Conservation (phyloP, 176 grass and related monocot species). For the Tillandsia leiboldiana region DNA sequence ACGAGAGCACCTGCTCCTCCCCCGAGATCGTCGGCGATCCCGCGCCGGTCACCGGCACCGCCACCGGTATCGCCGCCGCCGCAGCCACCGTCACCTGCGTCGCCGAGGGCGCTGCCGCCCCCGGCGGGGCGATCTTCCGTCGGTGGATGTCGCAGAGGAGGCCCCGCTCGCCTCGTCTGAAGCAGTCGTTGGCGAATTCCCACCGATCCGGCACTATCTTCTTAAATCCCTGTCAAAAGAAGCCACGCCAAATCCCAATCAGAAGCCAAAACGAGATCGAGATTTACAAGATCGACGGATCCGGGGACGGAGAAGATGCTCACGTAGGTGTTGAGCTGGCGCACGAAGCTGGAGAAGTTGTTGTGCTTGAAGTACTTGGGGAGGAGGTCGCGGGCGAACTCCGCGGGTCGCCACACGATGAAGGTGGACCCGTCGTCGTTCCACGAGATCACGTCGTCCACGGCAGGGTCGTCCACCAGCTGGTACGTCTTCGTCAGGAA, state of each 20-base stretch:
- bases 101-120: slow-evolving; percentile 32
- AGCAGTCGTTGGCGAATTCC: slow-evolving; percentile 86
- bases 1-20: slow-evolving; percentile 68
- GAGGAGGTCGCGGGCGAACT: slow-evolving; percentile 82
- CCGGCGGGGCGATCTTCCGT: slow-evolving; percentile 32
- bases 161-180: slow-evolving; percentile 48
- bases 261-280: not conserved
- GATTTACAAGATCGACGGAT: not conserved
- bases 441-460: slow-evolving; percentile 91
- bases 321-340: slow-evolving; percentile 96
- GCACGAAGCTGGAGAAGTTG: slow-evolving; percentile 97
- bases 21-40: slow-evolving; percentile 41
- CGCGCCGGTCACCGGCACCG: slow-evolving; percentile 20
- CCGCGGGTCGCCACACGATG: slow-evolving; percentile 74
- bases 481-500: slow-evolving; percentile 96
- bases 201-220: slow-evolving; percentile 75
- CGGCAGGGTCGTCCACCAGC: slow-evolving; percentile 64
- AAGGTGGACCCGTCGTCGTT: slow-evolving; percentile 65
- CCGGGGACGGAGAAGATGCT: not conserved
- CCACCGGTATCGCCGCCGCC: slow-evolving; percentile 36
- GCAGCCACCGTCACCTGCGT: slow-evolving; percentile 35
- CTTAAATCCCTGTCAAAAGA: slow-evolving; percentile 51
- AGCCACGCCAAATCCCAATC: not conserved
- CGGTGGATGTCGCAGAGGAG: slow-evolving; percentile 68
- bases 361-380: slow-evolving; percentile 99